phyloP scores from a whole-genome alignment of 805 yeast species.

The Torulaspora delbrueckii region DNA sequence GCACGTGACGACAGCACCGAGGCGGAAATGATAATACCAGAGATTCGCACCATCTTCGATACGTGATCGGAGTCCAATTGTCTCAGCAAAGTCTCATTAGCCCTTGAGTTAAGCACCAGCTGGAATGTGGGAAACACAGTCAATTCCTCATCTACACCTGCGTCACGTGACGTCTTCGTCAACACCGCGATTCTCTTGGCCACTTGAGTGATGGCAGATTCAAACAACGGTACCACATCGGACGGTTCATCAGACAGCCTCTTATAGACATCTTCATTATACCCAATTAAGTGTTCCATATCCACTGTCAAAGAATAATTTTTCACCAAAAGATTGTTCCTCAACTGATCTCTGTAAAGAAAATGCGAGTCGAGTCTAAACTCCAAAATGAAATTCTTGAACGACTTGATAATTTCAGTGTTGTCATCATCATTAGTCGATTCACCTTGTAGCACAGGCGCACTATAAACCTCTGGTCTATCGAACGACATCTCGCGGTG shows the following conservation, averaged over 20 bases:
- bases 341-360: slow-evolving; percentile 82
- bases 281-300: slow-evolving; percentile 78
- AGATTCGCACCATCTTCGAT: slow-evolving; percentile 80
- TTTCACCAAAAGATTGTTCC: slow-evolving; percentile 78
- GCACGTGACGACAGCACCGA: slow-evolving; percentile 87
- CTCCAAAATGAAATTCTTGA: slow-evolving; percentile 76
- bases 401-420: slow-evolving; percentile 69
- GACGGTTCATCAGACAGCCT: slow-evolving; percentile 79
- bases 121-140: slow-evolving; percentile 76
- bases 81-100: slow-evolving; percentile 69
- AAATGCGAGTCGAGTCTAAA: slow-evolving; percentile 79
- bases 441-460: slow-evolving; percentile 85
- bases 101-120: slow-evolving; percentile 66
- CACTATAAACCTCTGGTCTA: slow-evolving; percentile 64
- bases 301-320: slow-evolving; percentile 70
- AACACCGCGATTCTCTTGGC: slow-evolving; percentile 63
- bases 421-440: slow-evolving; percentile 56
- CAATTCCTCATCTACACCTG: slow-evolving; percentile 24
- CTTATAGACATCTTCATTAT: slow-evolving; percentile 84
- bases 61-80: slow-evolving; percentile 82
- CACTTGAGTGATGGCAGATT: slow-evolving; percentile 75
- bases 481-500: slow-evolving; percentile 58
- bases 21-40: slow-evolving; percentile 90
- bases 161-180: slow-evolving; percentile 18
- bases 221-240: slow-evolving; percentile 82